Percentiles rank a stretch among this genome's conserved stretches.
Conservation (phyloP, 257 asterid species). For the Solanum chaucha region DNA sequence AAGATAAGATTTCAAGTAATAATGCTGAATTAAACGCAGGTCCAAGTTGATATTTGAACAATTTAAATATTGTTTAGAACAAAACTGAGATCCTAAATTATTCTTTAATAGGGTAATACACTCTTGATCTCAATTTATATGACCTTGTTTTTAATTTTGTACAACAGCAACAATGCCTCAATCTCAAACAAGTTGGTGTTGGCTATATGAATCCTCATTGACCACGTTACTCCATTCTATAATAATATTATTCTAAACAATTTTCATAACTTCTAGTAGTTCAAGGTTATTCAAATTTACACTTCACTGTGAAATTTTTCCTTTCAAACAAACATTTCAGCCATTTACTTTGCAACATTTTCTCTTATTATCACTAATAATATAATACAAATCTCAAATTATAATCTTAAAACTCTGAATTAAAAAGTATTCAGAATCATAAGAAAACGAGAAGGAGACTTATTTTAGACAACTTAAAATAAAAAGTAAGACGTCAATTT, state of each 20-base stretch:
- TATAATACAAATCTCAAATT: background rate
- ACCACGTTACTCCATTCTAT: background rate
- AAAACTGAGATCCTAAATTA: background rate
- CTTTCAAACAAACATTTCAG: background rate
- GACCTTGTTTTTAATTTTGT: background rate
- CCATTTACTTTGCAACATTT: background rate
- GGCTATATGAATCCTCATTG: background rate
- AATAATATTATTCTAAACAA: background rate
- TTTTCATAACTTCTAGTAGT: background rate
- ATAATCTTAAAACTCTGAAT: background rate
- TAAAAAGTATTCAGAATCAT: background rate
- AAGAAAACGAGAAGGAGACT: background rate
- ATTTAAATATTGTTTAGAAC: background rate
- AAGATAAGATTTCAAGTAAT: background rate
- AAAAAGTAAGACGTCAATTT: background rate
- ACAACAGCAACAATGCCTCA: background rate
- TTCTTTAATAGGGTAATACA: background rate
- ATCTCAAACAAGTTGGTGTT: background rate
- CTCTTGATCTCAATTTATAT: background rate
- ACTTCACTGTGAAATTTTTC: background rate
- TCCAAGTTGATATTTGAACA: background rate
- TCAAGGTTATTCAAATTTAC: background rate
- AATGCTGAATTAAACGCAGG: background rate
- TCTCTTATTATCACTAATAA: background rate
- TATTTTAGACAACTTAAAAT: background rate